Percentiles rank a stretch among this genome's conserved stretches.
Conservation (phyloP, 1,284 basidiomycete species). For the Lentinula novae-zelandiae region DNA sequence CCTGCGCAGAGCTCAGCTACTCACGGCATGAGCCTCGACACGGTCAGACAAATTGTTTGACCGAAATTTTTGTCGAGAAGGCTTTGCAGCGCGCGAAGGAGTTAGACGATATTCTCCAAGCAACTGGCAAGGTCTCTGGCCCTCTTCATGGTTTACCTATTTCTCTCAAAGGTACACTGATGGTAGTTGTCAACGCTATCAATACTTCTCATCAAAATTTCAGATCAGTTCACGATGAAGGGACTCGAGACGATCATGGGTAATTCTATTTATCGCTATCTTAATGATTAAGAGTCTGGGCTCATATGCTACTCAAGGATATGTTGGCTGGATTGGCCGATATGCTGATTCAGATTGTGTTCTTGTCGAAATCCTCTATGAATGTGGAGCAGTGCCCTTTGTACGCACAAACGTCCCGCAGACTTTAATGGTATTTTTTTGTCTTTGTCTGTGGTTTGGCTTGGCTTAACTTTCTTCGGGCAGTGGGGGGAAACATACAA, state of each 20-base stretch:
- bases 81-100: conserved; percentile 52
- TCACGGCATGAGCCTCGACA: too few species aligned
- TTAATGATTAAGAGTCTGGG: background rate
- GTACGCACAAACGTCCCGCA: conserved; percentile 66
- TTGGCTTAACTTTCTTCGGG: conserved; percentile 15
- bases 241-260: conserved; percentile 63
- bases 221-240: conserved; percentile 57
- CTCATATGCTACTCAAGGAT: conserved; percentile 40
- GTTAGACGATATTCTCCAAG: conserved; percentile 49
- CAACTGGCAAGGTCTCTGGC: conserved; percentile 48
- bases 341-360: conserved; percentile 50
- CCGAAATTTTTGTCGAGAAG: conserved; percentile 61
- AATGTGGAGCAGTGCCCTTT: conserved; percentile 64
- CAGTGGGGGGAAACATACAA: conserved; percentile 58
- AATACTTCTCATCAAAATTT: background rate
- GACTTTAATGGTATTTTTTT: conserved; percentile 17
- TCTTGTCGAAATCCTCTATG: conserved; percentile 57
- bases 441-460: conserved; percentile 21
- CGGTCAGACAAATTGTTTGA: conserved; percentile 49
- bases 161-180: conserved; percentile 43
- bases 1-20: too few species aligned
- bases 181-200: background rate
- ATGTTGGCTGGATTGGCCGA: conserved; percentile 62
- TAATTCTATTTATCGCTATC: conserved; percentile 17
- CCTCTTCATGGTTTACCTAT: conserved; percentile 63